Percentiles rank a stretch among this genome's conserved stretches.
Conservation (phyloP, 805 yeast genomes). For the Aciculoconidium aculeatum region DNA sequence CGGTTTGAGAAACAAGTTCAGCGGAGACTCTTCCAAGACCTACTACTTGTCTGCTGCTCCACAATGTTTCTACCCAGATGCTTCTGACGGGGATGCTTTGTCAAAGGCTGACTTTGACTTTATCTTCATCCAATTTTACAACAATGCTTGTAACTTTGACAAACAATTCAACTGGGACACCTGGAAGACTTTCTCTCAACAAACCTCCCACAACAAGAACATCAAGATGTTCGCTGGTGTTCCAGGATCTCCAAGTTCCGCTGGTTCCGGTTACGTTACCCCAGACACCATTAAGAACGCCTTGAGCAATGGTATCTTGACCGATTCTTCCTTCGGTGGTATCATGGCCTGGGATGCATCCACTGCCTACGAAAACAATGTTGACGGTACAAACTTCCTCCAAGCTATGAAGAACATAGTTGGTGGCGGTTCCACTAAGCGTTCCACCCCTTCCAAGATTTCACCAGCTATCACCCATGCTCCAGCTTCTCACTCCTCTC, state of each 20-base stretch:
- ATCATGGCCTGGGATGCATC: not conserved
- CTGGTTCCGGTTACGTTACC: constrained; percentile 35
- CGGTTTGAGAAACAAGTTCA: too few species aligned
- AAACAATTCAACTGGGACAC: constrained; percentile 52
- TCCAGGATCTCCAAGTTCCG: constrained; percentile 26
- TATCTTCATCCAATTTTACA: too few species aligned
- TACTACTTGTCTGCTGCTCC: too few species aligned
- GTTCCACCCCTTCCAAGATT: too few species aligned
- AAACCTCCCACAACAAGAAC: constrained; percentile 42
- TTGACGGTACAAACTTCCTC: constrained; percentile 11
- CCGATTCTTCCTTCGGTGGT: not conserved
- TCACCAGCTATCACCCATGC: too few species aligned
- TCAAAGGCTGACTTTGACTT: constrained; percentile 62
- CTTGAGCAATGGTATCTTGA: too few species aligned
- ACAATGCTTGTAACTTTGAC: constrained; percentile 61
- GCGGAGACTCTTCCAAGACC: too few species aligned
- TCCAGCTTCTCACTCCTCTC: too few species aligned
- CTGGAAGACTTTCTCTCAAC: constrained; percentile 60
- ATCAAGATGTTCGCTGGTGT: constrained; percentile 28
- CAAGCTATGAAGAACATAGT: constrained; percentile 14
- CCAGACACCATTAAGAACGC: constrained; percentile 8
- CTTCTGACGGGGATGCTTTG: constrained; percentile 16
- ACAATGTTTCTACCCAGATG: too few species aligned
- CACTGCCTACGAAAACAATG: constrained; percentile 10
- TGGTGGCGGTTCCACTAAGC: too few species aligned